These are phyloP conservation scores for Umbelopsis sp. DNA, from an alignment of 192 early-diverging fungal genomes.

Conservation along the genomic window DNA sequence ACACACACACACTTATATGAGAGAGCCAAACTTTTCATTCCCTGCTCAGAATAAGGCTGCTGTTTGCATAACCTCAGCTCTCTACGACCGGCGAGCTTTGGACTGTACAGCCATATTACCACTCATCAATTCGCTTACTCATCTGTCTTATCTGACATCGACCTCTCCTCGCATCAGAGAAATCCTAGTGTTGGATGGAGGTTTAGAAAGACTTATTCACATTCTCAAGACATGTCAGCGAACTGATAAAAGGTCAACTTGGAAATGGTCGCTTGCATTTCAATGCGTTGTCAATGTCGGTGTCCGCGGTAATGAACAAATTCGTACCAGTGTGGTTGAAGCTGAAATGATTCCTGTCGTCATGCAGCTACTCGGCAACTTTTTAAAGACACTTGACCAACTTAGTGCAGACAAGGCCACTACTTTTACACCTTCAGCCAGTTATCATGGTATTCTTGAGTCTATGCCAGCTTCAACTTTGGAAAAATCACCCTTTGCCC, in stretches of 20 bases:
- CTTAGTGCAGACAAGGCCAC: neutral
- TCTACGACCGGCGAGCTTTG: slow-evolving; percentile 93
- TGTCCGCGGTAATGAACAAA: slow-evolving; percentile 77
- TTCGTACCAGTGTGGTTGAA: slow-evolving; percentile 83
- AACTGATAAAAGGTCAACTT: slow-evolving; percentile 65
- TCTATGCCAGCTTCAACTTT: neutral
- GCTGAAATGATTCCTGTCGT: slow-evolving; percentile 85
- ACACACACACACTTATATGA: slow-evolving; percentile 45
- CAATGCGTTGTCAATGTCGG: slow-evolving; percentile 88
- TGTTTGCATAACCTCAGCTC: slow-evolving; percentile 76
- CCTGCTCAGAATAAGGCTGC: slow-evolving; percentile 78
- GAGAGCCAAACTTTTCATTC: slow-evolving; percentile 84
- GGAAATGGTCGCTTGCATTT: slow-evolving; percentile 84
- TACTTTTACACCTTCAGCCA: neutral
- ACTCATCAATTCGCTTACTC: slow-evolving; percentile 87
- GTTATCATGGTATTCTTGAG: slow-evolving; percentile 3
- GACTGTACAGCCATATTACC: slow-evolving; percentile 86
- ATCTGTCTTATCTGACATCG: slow-evolving; percentile 85
- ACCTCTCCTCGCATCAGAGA: slow-evolving; percentile 79
- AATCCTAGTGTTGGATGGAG: slow-evolving; percentile 84
- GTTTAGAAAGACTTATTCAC: slow-evolving; percentile 82
- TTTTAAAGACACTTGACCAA: slow-evolving; percentile 53
- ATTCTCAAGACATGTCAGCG: slow-evolving; percentile 53
- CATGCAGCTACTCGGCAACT: slow-evolving; percentile 72
- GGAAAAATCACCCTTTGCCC: slow-evolving; percentile 20